Percentiles rank a stretch among this genome's conserved stretches.
These are phyloP conservation scores for Radiomyces spectabilis DNA, from an alignment of 192 early-diverging fungal species.

Conservation along the genomic window DNA sequence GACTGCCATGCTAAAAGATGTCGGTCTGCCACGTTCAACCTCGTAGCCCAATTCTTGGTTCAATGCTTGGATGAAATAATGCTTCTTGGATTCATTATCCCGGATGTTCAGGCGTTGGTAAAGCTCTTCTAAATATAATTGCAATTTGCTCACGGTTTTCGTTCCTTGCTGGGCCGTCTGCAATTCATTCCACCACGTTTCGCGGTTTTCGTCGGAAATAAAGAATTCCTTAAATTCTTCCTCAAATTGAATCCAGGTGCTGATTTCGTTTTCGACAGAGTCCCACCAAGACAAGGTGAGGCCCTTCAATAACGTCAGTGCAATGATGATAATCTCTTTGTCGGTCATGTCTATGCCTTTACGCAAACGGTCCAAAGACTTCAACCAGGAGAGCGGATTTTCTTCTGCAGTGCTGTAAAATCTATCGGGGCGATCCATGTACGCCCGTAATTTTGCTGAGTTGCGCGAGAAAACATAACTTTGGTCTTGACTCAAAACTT, in stretches of 20 bases:
- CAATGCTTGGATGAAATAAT: background rate
- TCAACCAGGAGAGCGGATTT: background rate
- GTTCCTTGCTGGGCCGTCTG: background rate
- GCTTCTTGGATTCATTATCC: background rate
- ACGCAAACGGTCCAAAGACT: background rate
- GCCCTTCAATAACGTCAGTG: background rate
- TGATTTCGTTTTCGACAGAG: background rate
- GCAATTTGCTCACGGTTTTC: background rate
- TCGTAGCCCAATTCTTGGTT: background rate
- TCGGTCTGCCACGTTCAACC: background rate
- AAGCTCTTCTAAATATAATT: background rate
- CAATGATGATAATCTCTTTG: background rate
- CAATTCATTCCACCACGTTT: background rate
- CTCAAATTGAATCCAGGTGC: background rate
- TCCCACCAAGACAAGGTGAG: background rate
- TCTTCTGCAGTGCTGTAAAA: background rate
- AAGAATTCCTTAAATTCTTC: background rate
- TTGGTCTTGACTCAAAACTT: too few relatives aligned
- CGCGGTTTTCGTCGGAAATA: background rate
- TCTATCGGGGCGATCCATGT: background rate
- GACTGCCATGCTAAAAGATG: background rate
- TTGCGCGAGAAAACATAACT: too few relatives aligned
- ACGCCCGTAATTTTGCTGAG: too few relatives aligned
- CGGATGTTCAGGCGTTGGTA: background rate
- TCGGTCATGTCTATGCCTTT: background rate